Conservation (phyloP, 768 basidiomycete genomes). For the Dioszegia aurantiaca region DNA sequence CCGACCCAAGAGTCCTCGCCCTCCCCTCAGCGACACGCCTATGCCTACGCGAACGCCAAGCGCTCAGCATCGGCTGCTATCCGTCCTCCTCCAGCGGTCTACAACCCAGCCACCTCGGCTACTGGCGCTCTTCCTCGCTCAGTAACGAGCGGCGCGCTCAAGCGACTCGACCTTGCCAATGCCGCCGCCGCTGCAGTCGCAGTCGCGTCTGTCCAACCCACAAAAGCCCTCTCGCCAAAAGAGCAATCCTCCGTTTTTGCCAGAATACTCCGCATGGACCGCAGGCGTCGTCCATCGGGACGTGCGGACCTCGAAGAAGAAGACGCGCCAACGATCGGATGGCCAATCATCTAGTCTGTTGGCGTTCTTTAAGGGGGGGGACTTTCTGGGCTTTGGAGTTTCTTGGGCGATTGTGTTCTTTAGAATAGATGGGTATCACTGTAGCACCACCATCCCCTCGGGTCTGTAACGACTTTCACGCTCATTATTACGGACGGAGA, state of each 20-base stretch:
- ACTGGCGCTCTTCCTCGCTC: conserved; percentile 32
- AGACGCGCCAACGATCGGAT: conserved; percentile 11
- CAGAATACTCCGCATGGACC: conserved; percentile 14
- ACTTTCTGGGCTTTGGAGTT: not conserved
- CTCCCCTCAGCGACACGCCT: conserved; percentile 4
- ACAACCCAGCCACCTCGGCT: conserved; percentile 31
- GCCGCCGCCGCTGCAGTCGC: not conserved
- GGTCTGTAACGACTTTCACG: conserved; percentile 4
- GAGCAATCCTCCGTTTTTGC: conserved; percentile 12
- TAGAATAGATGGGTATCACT: not conserved
- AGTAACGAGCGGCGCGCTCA: conserved; percentile 16
- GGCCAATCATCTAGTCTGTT: conserved; percentile 4
- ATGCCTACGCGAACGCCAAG: conserved; percentile 13
- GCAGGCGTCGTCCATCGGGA: conserved; percentile 9
- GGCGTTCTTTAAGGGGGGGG: not conserved
- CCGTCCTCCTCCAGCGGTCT: conserved; percentile 34
- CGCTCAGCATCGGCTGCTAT: conserved; percentile 32
- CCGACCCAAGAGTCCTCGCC: conserved; percentile 21
- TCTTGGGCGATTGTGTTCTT: conserved; percentile 1
- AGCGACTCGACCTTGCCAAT: conserved; percentile 6
- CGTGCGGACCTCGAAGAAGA: conserved; percentile 8
- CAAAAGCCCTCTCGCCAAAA: conserved; percentile 4
- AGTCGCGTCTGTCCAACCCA: not conserved
- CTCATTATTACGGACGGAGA: not conserved
- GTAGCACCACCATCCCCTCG: conserved; percentile 11